Base-by-base conservation (phyloP, 2,329 filamentous ascomycete species). In the Claviceps digitariae region DNA sequence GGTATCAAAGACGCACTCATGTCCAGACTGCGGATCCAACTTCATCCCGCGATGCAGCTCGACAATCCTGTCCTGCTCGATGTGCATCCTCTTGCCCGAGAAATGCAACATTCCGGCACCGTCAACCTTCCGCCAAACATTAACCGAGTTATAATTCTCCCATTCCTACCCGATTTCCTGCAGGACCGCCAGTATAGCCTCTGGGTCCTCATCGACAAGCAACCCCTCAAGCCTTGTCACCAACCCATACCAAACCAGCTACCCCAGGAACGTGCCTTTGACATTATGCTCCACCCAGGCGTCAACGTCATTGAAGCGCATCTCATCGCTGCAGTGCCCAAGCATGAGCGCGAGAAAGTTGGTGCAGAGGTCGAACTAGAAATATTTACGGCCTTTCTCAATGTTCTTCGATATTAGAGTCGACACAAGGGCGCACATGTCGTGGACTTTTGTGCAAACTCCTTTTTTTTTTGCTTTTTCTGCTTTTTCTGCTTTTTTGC, bases 241-340 rank as follows among this genome's bases (percentile, higher is more conserved):
- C 67, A 68, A 38, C 76, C 78, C 56, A 73, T 77, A 25, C 74
- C 78, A 3, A 75, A 79, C 23, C 80, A 81, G 51, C 73, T 76
- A 59, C 74, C 69, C 48, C 73, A 75, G 55, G 81, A 81, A 57
- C 82, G 84, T n/a, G 71, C 86, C 0, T 95, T 89, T 60, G 90
- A 95, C 60, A 77, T 83, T 8, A 79, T 79, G 51, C 71, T 95
- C 29, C 76, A 79, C 27, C 77, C 79, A 1, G 89, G 88, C 7
- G 76, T 89, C 50, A 95, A 93, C 60, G 78, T 83, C 47, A 78
- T 95, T 50, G 85, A 90, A 60, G 76, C 94, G 8, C 86, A 91
- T 61, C 74, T 91, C 54, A 80, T 90, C 57, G 87, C 86, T 1
- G 83, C 83, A 7, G 75, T 87, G 45, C 80, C 78, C 1, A 79